Base-by-base conservation (phyloP, 2,329 filamentous ascomycete genomes). In the Fonsecaea nubica region DNA sequence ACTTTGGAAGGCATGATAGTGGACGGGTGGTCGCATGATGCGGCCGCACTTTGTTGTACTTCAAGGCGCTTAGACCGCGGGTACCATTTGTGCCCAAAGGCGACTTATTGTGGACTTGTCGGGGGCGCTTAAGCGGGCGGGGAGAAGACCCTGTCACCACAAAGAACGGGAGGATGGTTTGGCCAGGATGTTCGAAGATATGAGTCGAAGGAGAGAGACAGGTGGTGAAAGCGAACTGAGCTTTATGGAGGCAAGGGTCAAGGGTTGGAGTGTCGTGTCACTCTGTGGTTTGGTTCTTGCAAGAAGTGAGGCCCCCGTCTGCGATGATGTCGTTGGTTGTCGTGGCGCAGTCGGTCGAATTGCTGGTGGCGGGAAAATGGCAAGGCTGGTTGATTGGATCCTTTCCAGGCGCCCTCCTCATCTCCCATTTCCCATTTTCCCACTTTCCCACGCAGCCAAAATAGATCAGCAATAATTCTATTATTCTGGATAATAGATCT, bases 1-100 rank as follows among this genome's bases (percentile, higher is more conserved):
- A 68, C n/a, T 63, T 64, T 71, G 65, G 70, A 70, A 57, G 71
- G 71, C 71, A 73, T 73, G 36, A 72, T 71, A 30, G 15, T 66
- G 64, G 54, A 61, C 42, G 59, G 69, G 12, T 60, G 62, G 64
- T 66, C 64, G 71, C 71, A 72, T 72, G 64, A 64, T 71, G 71
- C 68, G 63, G 58, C 63, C 66, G 33, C 42, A 63, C 35, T 35
- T 36, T 36, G 45, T 53, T 35, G 25, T 66, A 58, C 55, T 54
- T 33, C 62, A 61, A 69, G 63, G 69, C 69, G 69, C 69, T 69
- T 71, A 71, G 45, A 42, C 30, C 56, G 50, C 18, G 32, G 66
- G 61, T 59, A 64, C 64, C 63, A 70, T 70, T 69, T 67, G 68
- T 45, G 60, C 55, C 57, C 60, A 55, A 48, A 40, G 45, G 55